Conservation (phyloP, 352 stramenopile species). For the Pythium pectinolyticum region DNA sequence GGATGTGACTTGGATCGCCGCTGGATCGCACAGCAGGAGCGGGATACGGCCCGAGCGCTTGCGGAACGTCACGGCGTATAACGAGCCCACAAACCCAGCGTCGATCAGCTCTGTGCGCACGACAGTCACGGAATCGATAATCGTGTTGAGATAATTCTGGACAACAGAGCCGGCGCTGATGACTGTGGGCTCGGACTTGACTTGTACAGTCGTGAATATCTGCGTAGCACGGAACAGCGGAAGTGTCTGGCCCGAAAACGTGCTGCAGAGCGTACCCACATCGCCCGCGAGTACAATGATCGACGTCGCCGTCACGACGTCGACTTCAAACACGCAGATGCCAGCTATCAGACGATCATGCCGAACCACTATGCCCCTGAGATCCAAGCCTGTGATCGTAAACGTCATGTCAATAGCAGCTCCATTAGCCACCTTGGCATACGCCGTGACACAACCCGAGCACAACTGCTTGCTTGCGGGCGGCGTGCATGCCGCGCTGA, state of each 20-base stretch:
- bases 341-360: slow-evolving; percentile 47
- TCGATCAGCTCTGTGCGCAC: slow-evolving; percentile 38
- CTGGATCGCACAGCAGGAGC: slow-evolving; percentile 42
- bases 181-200: slow-evolving; percentile 43
- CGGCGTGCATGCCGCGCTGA: slow-evolving; percentile 58
- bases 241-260: slow-evolving; percentile 37
- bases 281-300: slow-evolving; percentile 45
- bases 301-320: slow-evolving; percentile 25
- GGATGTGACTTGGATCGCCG: slow-evolving; percentile 35
- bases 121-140: slow-evolving; percentile 59
- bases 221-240: slow-evolving; percentile 64
- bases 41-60: slow-evolving; percentile 63
- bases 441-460: slow-evolving; percentile 59
- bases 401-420: slow-evolving; percentile 45
- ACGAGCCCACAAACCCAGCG: slow-evolving; percentile 46
- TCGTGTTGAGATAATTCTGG: slow-evolving; percentile 44
- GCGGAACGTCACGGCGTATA: slow-evolving; percentile 67
- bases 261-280: slow-evolving; percentile 53
- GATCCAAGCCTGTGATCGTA: slow-evolving; percentile 30
- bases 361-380: slow-evolving; percentile 5
- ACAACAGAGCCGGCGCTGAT: slow-evolving; percentile 43
- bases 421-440: slow-evolving; percentile 60
- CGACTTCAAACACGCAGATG: slow-evolving; percentile 60
- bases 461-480: slow-evolving; percentile 34
- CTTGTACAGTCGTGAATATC: slow-evolving; percentile 33